Evolutionary conservation across 2,329 filamentous ascomycete species (phyloP), one percentile per base, ranked within the genome.

Genomic region (Fusarium chlamydosporum): DNA sequence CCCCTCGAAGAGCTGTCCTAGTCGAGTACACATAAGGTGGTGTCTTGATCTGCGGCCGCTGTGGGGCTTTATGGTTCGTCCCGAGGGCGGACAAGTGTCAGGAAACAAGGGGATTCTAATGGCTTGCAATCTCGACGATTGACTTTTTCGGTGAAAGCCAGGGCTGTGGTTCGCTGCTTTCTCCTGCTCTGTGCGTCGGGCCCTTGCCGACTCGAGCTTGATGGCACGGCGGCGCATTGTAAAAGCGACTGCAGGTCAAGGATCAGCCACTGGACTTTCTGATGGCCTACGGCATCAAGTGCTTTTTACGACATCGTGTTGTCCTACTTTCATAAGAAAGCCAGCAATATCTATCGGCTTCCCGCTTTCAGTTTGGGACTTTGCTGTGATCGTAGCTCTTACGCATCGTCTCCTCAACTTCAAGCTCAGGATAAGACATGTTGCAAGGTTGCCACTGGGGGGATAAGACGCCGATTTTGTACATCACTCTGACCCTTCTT

Each of bases 1-100:
- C 61, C 61, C 61, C 41, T 64, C 50, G 60, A 65, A 60, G 62
- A 53, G 53, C 71, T 65, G 52, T 65, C 59, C 68, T 56, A 67
- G 67, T 71, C 58, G 42, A 71, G 65, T 56, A 63, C 58, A 68
- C 64, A 73, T 68, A 67, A 73, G 68, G 68, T 70, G 76, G 78
- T 73, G 76, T 68, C 76, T 76, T 72, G 76, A 77, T 77, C 75
- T 79, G 79, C 80, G 79, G 78, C 78, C 79, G 72, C 64, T 76
- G 79, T 80, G 78, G 80, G 77, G 74, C 77, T 52, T 74, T 65
- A 74, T 80, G 74, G 76, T 79, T 80, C 77, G 76, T 80, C 74
- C 76, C 75, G 73, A 75, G 63, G 73, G 68, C 70, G 71, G 76
- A 78, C 76, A 79, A 78, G 73, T 78, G 78, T 80, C 76, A 79